A percentile compares a stretch with the other conserved stretches of the same genome.
These are phyloP conservation scores for Trichoderma atrobrunneum DNA, from an alignment of 2,329 filamentous ascomycete genomes.

Conservation along the genomic window DNA sequence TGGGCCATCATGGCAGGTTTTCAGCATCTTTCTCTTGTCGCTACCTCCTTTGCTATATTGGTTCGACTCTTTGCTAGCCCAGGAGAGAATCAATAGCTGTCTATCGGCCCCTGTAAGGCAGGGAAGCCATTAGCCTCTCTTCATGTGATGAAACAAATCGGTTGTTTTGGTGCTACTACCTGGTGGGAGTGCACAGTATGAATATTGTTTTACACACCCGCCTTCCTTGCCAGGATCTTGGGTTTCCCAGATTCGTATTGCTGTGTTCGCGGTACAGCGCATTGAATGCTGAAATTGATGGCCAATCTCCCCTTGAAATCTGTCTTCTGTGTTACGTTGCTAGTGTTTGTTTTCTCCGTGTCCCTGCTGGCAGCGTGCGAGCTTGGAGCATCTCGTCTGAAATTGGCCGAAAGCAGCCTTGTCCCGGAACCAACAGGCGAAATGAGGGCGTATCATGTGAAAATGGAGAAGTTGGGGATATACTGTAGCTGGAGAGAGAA, in stretches of 20 bases:
- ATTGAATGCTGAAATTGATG: background rate
- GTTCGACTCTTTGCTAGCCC: background rate
- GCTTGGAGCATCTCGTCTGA: background rate
- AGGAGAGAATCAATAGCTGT: background rate
- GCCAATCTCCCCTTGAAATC: background rate
- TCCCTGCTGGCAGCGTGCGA: background rate
- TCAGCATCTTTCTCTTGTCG: background rate
- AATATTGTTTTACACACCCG: background rate
- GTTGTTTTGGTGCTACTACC: background rate
- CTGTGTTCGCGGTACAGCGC: background rate
- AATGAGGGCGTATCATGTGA: background rate
- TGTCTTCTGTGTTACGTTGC: background rate
- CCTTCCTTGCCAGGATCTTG: background rate
- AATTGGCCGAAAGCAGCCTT: background rate
- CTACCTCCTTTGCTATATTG: background rate
- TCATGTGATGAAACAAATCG: conserved; percentile 1
- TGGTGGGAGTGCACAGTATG: background rate
- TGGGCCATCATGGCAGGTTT: background rate
- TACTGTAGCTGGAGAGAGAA: background rate
- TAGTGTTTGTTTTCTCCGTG: background rate
- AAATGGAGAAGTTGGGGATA: background rate
- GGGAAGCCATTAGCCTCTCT: background rate
- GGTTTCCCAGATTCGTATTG: background rate
- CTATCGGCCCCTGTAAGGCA: background rate
- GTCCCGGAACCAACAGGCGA: background rate